Conservation (phyloP, 2,329 filamentous ascomycete species). For the Aspergillus sp. region DNA sequence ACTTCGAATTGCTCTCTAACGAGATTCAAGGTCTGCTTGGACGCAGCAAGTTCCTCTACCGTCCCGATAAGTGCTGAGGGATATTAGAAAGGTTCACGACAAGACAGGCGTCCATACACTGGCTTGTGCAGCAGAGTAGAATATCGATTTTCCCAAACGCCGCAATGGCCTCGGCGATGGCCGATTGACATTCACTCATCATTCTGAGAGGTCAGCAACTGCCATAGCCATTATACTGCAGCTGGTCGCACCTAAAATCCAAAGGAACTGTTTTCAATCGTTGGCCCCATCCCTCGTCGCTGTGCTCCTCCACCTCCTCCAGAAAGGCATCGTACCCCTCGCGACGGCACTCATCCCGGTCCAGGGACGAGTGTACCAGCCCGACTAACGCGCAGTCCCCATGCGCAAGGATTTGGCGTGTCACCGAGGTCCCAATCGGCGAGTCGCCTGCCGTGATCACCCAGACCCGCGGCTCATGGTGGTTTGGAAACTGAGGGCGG, state of each 20-base stretch:
- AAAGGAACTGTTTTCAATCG: slow-evolving; percentile 56
- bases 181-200: slow-evolving; percentile 67
- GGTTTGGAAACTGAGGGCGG: slow-evolving; percentile 46
- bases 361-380: slow-evolving; percentile 67
- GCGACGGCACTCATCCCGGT: slow-evolving; percentile 61
- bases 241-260: slow-evolving; percentile 42
- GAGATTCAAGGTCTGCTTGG: slow-evolving; percentile 61
- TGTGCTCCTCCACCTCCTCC: slow-evolving; percentile 49
- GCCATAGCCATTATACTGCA: background rate
- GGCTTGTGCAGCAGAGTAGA: slow-evolving; percentile 76
- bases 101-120: slow-evolving; percentile 47
- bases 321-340: slow-evolving; percentile 73
- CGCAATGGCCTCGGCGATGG: slow-evolving; percentile 75
- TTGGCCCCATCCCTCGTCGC: slow-evolving; percentile 70
- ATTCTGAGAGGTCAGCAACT: slow-evolving; percentile 32
- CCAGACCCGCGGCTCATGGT: slow-evolving; percentile 73
- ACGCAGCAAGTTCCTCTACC: slow-evolving; percentile 78
- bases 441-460: slow-evolving; percentile 80
- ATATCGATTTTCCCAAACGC: slow-evolving; percentile 84
- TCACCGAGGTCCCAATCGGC: slow-evolving; percentile 72
- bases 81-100: background rate
- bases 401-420: slow-evolving; percentile 73
- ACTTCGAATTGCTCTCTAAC: slow-evolving; percentile 87
- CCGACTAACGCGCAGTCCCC: slow-evolving; percentile 86
- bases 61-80: slow-evolving; percentile 69